Conservation (phyloP, 768 basidiomycete species). For the Amanita phalloides region DNA sequence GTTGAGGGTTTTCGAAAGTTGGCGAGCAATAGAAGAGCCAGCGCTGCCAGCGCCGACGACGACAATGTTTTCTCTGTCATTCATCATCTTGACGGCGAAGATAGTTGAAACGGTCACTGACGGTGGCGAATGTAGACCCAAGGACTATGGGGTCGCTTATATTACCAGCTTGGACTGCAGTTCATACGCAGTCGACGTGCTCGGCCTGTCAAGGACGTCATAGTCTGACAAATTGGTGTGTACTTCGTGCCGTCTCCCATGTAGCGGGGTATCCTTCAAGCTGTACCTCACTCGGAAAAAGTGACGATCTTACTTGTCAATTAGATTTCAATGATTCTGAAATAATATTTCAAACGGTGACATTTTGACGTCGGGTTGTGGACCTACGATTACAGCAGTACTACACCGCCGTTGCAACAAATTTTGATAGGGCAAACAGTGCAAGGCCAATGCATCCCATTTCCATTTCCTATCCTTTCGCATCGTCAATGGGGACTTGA, state of each 20-base stretch:
- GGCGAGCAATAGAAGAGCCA: constrained; percentile 32
- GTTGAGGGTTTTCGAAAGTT: constrained; percentile 41
- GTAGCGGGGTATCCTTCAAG: neutral
- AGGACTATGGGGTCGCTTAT: neutral
- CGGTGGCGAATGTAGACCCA: neutral
- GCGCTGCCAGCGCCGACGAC: constrained; percentile 51
- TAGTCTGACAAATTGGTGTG: neutral
- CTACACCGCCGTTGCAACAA: too few species aligned
- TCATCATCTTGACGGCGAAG: neutral
- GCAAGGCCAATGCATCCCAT: too few species aligned
- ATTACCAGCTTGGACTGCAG: neutral
- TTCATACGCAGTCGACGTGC: neutral
- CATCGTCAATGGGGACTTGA: too few species aligned
- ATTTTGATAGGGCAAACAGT: too few species aligned
- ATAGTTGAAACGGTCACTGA: neutral
- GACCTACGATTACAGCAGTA: too few species aligned
- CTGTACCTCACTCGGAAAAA: neutral
- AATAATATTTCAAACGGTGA: too few species aligned
- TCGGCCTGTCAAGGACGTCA: neutral
- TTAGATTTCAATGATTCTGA: too few species aligned
- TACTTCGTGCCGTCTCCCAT: neutral
- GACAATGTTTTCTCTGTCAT: constrained; percentile 20
- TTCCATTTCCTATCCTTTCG: too few species aligned
- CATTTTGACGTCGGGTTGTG: too few species aligned
- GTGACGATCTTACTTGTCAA: too few species aligned